Evolutionary conservation across 495 filamentous ascomycete genomes (phyloP).

Genomic region (Aspergillus avenaceus): DNA sequence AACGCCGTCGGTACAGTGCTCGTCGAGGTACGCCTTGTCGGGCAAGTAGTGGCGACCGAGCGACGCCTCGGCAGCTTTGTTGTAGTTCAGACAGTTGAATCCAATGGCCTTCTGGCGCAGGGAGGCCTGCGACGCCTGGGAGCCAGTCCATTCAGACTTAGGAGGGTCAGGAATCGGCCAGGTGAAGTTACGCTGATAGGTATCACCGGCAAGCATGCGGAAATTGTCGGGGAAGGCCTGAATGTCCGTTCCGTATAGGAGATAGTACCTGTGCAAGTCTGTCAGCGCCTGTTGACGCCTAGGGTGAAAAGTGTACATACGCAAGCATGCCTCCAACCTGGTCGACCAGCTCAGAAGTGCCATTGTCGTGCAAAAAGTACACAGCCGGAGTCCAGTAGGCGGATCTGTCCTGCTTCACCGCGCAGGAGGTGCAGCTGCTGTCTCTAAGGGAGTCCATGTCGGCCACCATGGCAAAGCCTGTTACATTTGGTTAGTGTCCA

Average conservation of each 20-base stretch:
- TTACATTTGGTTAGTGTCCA: background rate
- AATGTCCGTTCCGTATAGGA: slow-evolving; percentile 60
- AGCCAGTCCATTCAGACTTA: slow-evolving; percentile 62
- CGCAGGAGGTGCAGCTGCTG: slow-evolving; percentile 54
- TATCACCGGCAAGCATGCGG: slow-evolving; percentile 82
- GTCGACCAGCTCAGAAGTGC: slow-evolving; percentile 49
- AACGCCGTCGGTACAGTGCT: slow-evolving; percentile 70
- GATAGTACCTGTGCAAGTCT: slow-evolving; percentile 61
- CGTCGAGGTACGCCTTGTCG: slow-evolving; percentile 71
- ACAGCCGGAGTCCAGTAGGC: slow-evolving; percentile 61
- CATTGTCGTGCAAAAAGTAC: slow-evolving; percentile 53
- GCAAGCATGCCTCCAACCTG: slow-evolving; percentile 56
- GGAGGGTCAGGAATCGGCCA: slow-evolving; percentile 67
- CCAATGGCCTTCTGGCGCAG: slow-evolving; percentile 79
- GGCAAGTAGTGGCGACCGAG: slow-evolving; percentile 79
- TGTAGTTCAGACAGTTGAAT: slow-evolving; percentile 89
- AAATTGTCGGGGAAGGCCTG: slow-evolving; percentile 75
- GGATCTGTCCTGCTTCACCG: slow-evolving; percentile 55
- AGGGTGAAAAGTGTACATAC: slow-evolving; percentile 26
- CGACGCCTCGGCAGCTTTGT: slow-evolving; percentile 54
- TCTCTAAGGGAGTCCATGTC: slow-evolving; percentile 37
- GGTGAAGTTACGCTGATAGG: slow-evolving; percentile 63
- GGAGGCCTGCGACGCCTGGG: slow-evolving; percentile 57
- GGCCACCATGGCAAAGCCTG: slow-evolving; percentile 47
- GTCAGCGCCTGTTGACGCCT: background rate